Evolutionary conservation across 2,329 filamentous ascomycete species (phyloP).

Genomic region (Xylariaceae sp.): DNA sequence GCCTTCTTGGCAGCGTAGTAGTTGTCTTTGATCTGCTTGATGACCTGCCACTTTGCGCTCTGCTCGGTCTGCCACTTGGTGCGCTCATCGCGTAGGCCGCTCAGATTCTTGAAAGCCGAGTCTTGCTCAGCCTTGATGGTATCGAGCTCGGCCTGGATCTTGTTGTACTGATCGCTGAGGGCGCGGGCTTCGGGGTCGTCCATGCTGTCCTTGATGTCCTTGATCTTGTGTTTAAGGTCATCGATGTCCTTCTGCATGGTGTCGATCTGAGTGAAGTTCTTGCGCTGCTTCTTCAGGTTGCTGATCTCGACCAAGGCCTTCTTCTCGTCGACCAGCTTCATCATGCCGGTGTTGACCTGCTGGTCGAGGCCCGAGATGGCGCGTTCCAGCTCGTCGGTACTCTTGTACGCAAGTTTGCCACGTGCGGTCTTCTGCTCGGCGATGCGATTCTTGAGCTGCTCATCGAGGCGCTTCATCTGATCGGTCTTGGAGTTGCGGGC

Average conservation of each 20-base stretch:
- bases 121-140: slow-evolving; percentile 90
- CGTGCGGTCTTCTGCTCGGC: slow-evolving; percentile 84
- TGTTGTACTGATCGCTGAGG: slow-evolving; percentile 79
- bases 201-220: slow-evolving; percentile 81
- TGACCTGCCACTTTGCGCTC: slow-evolving; percentile 77
- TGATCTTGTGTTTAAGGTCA: slow-evolving; percentile 80
- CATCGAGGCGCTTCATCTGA: slow-evolving; percentile 88
- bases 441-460: slow-evolving; percentile 81
- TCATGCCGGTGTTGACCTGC: slow-evolving; percentile 81
- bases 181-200: slow-evolving; percentile 91
- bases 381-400: slow-evolving; percentile 78
- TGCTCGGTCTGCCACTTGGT: slow-evolving; percentile 80
- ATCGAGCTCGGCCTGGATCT: slow-evolving; percentile 85
- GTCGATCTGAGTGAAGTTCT: slow-evolving; percentile 84
- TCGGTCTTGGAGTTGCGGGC: slow-evolving; percentile 76
- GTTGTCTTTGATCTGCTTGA: slow-evolving; percentile 85
- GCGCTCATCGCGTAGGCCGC: slow-evolving; percentile 79
- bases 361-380: slow-evolving; percentile 79
- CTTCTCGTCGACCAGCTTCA: slow-evolving; percentile 97
- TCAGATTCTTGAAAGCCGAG: slow-evolving; percentile 83
- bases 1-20: slow-evolving; percentile 82
- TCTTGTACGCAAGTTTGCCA: slow-evolving; percentile 81
- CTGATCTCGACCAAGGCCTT: slow-evolving; percentile 85
- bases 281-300: slow-evolving; percentile 80
- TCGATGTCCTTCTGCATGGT: slow-evolving; percentile 86